Evolutionary conservation across 2,329 filamentous ascomycete species (phyloP).

Genomic region (Bimuria novae-zelandiae): DNA sequence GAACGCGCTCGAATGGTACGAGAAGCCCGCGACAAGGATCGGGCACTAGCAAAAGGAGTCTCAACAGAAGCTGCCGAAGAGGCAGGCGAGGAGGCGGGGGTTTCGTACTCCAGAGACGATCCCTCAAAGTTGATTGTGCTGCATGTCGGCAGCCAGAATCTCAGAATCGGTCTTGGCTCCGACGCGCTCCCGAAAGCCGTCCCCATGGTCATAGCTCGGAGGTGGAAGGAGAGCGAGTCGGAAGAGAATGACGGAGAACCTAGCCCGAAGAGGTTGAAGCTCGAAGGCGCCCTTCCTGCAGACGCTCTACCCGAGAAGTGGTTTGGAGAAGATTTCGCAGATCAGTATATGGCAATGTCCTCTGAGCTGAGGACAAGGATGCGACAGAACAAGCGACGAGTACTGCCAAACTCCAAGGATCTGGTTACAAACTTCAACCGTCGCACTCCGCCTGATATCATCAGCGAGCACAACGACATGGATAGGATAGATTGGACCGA

Average conservation of each 20-base stretch:
- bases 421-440: constrained; percentile 94
- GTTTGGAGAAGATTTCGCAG: constrained; percentile 77
- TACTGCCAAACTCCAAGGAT: constrained; percentile 96
- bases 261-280: constrained; percentile 67
- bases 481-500: constrained; percentile 96
- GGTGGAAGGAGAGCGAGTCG: constrained; percentile 76
- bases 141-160: constrained; percentile 92
- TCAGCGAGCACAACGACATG: constrained; percentile 93
- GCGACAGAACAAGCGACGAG: constrained; percentile 91
- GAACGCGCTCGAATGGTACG: constrained; percentile 82
- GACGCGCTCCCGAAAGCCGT: constrained; percentile 93
- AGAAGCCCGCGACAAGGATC: constrained; percentile 83
- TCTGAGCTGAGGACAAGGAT: constrained; percentile 87
- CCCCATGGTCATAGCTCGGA: constrained; percentile 88
- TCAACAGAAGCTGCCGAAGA: constrained; percentile 47
- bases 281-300: constrained; percentile 65
- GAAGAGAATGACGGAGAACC: constrained; percentile 82
- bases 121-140: constrained; percentile 93
- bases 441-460: constrained; percentile 79
- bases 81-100: constrained; percentile 35
- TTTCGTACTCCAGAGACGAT: constrained; percentile 54
- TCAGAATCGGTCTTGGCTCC: constrained; percentile 92
- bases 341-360: constrained; percentile 77
- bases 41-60: constrained; percentile 76
- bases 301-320: constrained; percentile 71